A percentile compares a stretch with the other conserved stretches of the same genome.
Evolutionary conservation across 106 monocot genomes (phyloP).

Genomic region (Dioscorea dumetorum): DNA sequence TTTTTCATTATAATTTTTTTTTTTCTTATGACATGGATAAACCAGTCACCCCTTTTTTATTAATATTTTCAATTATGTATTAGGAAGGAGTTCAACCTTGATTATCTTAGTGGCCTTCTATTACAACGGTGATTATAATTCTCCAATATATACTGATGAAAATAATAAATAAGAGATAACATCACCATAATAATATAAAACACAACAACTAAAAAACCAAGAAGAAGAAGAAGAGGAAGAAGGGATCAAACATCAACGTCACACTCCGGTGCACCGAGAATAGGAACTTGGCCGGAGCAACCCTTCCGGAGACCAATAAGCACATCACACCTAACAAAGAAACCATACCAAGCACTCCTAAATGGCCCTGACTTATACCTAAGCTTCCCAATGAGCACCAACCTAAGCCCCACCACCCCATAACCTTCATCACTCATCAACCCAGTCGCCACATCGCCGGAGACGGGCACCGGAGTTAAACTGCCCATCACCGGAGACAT

Average conservation of each 20-base stretch:
- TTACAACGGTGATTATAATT: too few species aligned
- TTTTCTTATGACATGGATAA: too few species aligned
- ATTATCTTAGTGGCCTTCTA: too few species aligned
- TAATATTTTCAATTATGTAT: too few species aligned
- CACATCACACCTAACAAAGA: slow-evolving; percentile 59
- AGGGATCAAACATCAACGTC: slow-evolving; percentile 26
- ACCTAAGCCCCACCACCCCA: slow-evolving; percentile 42
- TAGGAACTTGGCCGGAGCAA: slow-evolving; percentile 32
- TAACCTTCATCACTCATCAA: slow-evolving; percentile 34
- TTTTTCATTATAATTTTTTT: too few species aligned
- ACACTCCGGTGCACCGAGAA: slow-evolving; percentile 53
- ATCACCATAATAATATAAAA: too few species aligned
- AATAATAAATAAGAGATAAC: too few species aligned
- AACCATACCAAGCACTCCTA: slow-evolving; percentile 37
- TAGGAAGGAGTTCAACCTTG: too few species aligned
- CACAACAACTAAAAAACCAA: too few species aligned
- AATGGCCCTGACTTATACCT: slow-evolving; percentile 61
- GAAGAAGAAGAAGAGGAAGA: too few species aligned
- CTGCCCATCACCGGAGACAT: slow-evolving; percentile 52
- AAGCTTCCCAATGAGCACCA: slow-evolving; percentile 54
- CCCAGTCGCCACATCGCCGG: slow-evolving; percentile 31
- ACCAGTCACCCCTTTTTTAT: too few species aligned
- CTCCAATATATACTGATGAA: too few species aligned
- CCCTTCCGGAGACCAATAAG: slow-evolving; percentile 39
- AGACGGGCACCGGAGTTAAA: slow-evolving; percentile 24